Evolutionary conservation across 495 filamentous ascomycete genomes (phyloP), one percentile per base, ranked within the genome.

Genomic region (Trichoderma parareesei): DNA sequence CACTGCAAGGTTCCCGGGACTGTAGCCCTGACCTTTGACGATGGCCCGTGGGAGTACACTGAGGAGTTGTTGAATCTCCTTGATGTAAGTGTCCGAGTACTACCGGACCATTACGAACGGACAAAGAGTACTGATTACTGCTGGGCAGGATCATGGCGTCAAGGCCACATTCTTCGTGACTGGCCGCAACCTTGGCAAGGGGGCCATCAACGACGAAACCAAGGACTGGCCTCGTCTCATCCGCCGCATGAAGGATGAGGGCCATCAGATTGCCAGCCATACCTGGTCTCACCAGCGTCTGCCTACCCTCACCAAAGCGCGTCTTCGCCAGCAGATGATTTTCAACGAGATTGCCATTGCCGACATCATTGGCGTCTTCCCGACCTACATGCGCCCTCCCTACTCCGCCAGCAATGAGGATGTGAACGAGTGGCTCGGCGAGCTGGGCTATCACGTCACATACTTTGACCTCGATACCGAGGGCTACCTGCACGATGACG

Each of bases 281-380:
- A 94, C 89, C 1, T 96, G 90, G 90, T 90, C 88, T 46, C 91
- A 96, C 69, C 87, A 76, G 82, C 91, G 79, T 75, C 91, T 68
- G 81, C 82, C 74, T 81, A 82, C 70, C 71, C 85, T 72, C 77
- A 82, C 61, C 66, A 83, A 62, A 70, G 70, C 38, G 71, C 78
- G 88, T 65, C 85, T 88, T 66, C 77, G 78, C 5, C 80, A 87
- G 18, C 87, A 94, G 69, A 87, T 96, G 72, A 71, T 83, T 60
- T 90, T 87, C 80, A 89, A 90, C 65, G 91, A 94, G 73, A 90
- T 88, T 64, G 91, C 90, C 0, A 68, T 94, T 20, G 86, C 87
- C 55, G 90, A 90, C 62, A 87, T 95, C 64, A 78, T 93, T 7
- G 91, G 91, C 13, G 85, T 85, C 67, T 88, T 92, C 73, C 91